Base-by-base conservation (phyloP, 2,329 filamentous ascomycete genomes). In the Colletotrichum sp. region DNA sequence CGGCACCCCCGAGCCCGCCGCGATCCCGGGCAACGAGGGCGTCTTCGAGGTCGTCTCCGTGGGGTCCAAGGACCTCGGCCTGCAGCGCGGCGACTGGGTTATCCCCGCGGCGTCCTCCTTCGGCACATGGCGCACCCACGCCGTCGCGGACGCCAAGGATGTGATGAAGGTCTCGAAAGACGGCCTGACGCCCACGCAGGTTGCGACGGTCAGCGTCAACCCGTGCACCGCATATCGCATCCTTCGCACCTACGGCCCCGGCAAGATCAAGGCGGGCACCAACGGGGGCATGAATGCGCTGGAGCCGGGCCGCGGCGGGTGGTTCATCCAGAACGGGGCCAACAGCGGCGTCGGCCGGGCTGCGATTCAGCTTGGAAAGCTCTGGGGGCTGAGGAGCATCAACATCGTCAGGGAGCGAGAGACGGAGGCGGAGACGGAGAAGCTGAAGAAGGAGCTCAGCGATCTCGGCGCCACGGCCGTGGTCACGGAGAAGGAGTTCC, bases 271-370 rank as follows among this genome's bases (percentile, higher is more conserved):
- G 69, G 83, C 88, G 13, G 86, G 85, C 36, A 32, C 22, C 3
- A 79, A 90, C 65, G 87, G 86, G 34, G 75, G 36, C 71, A 88
- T 90, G 82, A 81, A 82, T 10, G 82, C 86, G 13, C 88, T 88
- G 66, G 84, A 85, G 63, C 81, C 85, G 26, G 88, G 87, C 66
- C 88, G 88, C 73, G 88, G 96, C 71, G 94, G 98, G 72, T 99
- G 96, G 96, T 95, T 98, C 82, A 93, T 99, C 63, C 97, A 99
- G 86, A 99, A 99, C 83, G 97, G 96, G 9, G 97, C 96, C 52
- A 99, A 99, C 85, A 95, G 93, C 57, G 97, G 96, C 13, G 97
- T 99, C 18, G 97, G 97, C 2, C 89, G 97, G 52, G 95, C 96
- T 4, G 96, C 95, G 13, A 97, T 99, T 78, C 97, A 99, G 86